phyloP scores from a whole-genome alignment of 2,329 filamentous ascomycete genomes.

The Knoxdaviesia proteae region DNA sequence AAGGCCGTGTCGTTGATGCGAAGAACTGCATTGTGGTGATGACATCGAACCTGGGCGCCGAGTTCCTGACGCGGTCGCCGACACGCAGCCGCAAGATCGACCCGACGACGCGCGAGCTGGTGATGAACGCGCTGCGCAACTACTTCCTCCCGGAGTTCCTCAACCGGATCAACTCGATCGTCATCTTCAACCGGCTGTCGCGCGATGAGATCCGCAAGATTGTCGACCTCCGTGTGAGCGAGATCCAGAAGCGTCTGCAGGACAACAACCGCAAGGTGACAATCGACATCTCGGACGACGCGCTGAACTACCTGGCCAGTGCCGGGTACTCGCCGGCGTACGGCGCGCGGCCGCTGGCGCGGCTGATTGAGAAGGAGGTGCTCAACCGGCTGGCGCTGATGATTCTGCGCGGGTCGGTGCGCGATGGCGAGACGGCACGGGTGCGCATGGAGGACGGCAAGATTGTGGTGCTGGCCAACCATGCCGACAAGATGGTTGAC shows the following conservation, averaged over 20 bases:
- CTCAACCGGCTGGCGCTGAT: conserved; percentile 83
- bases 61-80: conserved; percentile 67
- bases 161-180: conserved; percentile 86
- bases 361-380: conserved; percentile 92
- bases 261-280: conserved; percentile 66
- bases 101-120: conserved; percentile 62
- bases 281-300: conserved; percentile 68
- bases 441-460: conserved; percentile 65
- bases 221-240: conserved; percentile 68
- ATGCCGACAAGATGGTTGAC: conserved; percentile 38
- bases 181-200: conserved; percentile 96
- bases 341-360: conserved; percentile 68
- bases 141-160: conserved; percentile 98
- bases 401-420: conserved; percentile 66
- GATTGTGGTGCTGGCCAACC: conserved; percentile 67
- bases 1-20: conserved; percentile 84
- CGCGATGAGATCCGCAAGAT: conserved; percentile 82
- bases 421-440: conserved; percentile 64
- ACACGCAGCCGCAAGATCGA: conserved; percentile 72
- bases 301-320: conserved; percentile 79
- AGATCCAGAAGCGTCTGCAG: conserved; percentile 81
- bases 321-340: conserved; percentile 92
- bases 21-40: conserved; percentile 98
- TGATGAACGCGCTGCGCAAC: conserved; percentile 76
- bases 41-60: conserved; percentile 93